Base-by-base conservation (phyloP, 2,329 filamentous ascomycete genomes). In the Fusarium nematophilum region DNA sequence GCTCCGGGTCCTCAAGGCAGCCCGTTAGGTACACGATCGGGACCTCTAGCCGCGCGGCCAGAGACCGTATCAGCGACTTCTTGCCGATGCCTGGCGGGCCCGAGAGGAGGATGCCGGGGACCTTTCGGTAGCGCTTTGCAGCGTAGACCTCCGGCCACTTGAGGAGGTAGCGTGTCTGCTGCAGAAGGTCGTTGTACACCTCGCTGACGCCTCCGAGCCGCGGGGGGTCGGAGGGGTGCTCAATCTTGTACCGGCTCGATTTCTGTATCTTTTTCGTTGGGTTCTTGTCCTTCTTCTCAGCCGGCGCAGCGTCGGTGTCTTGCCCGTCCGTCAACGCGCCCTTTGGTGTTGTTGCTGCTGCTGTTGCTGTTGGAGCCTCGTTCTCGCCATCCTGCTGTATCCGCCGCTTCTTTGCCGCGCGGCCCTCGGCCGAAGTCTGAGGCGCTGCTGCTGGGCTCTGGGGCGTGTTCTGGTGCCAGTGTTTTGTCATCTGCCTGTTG, bases 1-100 rank as follows among this genome's bases (percentile, higher is more conserved):
- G 75, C 34, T 80, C 78, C 0, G 67, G 66, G n/a, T 78, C 76
- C 2, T 69, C 58, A 2, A 80, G 71, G 14, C 75, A 78, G 3
- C 63, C 65, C 0, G 66, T 69, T 1, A 79, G 64, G 2, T 88
- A 85, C 45, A 96, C 84, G 55, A 94, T 90, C 0, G 91, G 90
- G 1, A 94, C 86, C 1, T 86, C 87, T 13, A 92, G 78, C 57
- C 87, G 84, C 2, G 89, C 87, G 2, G 92, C 91, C 60, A 91
- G 86, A 1, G 88, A 89, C 67, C 89, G 86, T 6, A 91, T 87
- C 39, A 94, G 84, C 72, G 91, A 88, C 0, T 88, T 92, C 73
- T 96, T 95, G 59, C 92, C 92, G 60, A 90, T 92, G 14, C 91
- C 91, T 1, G 90, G 86, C 1, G 92, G 92, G 0, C 92, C 92